These are phyloP conservation scores for Ogataea corticis DNA, from an alignment of 805 yeast genomes.

Conservation along the genomic window DNA sequence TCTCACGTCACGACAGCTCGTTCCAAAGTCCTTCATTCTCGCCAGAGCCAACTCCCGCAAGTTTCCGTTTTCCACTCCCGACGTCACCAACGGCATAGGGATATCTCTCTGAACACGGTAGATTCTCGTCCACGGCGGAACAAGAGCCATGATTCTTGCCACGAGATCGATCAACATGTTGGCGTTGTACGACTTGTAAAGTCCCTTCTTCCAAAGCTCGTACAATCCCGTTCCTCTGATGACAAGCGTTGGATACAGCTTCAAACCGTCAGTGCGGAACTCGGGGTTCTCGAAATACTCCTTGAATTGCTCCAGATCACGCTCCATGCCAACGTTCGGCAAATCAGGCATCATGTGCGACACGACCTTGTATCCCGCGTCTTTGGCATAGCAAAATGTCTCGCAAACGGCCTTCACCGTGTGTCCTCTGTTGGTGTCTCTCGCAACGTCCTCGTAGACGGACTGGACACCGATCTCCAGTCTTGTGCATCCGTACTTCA, in stretches of 20 bases:
- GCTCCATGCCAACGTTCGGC: conserved; percentile 98
- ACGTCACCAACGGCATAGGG: conserved; percentile 97
- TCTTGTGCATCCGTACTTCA: conserved; percentile 94
- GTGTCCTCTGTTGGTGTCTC: conserved; percentile 98
- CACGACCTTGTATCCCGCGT: conserved; percentile 96
- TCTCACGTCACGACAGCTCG: conserved; percentile 92
- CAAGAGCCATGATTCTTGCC: conserved; percentile 92
- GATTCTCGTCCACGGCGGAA: conserved; percentile 99
- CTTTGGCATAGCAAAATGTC: conserved; percentile 94
- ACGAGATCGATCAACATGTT: conserved; percentile 91
- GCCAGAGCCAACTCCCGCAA: conserved; percentile 93
- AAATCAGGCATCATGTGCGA: conserved; percentile 99
- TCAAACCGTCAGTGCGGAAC: conserved; percentile 94
- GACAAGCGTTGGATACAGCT: conserved; percentile 92
- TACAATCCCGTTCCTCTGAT: conserved; percentile 97
- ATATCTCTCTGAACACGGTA: conserved; percentile 98
- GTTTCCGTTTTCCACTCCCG: conserved; percentile 98
- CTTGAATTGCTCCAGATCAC: conserved; percentile 92
- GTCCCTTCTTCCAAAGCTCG: conserved; percentile 96
- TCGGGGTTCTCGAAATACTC: conserved; percentile 97
- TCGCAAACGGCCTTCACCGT: conserved; percentile 95
- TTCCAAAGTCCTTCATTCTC: conserved; percentile 97
- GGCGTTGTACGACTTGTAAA: conserved; percentile 92
- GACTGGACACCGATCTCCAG: conserved; percentile 97
- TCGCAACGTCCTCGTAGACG: conserved; percentile 95